Percentiles rank a stretch among this genome's conserved stretches.
Conservation (phyloP, 768 basidiomycete genomes). For the Cyclocybe aegerita region DNA sequence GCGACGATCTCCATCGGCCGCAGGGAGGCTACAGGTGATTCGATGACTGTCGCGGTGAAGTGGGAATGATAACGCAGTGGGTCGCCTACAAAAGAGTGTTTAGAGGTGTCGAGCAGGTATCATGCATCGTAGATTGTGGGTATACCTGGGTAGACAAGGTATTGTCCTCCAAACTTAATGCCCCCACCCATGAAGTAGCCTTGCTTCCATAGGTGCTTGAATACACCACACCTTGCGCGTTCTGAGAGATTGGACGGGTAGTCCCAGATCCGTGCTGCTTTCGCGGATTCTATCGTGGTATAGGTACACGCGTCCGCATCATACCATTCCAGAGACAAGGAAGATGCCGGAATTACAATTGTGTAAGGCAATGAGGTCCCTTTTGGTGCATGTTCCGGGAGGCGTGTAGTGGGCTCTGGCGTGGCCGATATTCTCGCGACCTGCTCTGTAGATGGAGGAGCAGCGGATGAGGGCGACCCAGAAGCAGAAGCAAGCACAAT, state of each 20-base stretch:
- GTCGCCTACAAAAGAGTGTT: constrained; percentile 62
- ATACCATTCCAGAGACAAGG: constrained; percentile 72
- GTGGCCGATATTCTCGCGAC: constrained; percentile 10
- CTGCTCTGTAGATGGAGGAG: not conserved
- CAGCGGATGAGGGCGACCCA: not conserved
- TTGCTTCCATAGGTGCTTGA: constrained; percentile 77
- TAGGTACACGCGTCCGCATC: constrained; percentile 35
- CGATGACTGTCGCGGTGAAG: constrained; percentile 82
- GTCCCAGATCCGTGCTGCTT: constrained; percentile 69
- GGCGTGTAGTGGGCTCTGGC: constrained; percentile 5
- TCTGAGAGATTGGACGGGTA: constrained; percentile 69
- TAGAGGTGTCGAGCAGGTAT: too few species aligned
- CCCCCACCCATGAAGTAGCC: constrained; percentile 89
- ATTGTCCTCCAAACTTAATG: constrained; percentile 94
- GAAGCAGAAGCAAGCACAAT: constrained; percentile 1
- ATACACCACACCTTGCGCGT: constrained; percentile 77
- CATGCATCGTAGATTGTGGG: constrained; percentile 24
- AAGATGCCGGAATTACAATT: constrained; percentile 66
- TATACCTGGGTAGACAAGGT: constrained; percentile 92
- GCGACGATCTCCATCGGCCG: constrained; percentile 94
- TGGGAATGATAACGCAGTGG: constrained; percentile 97
- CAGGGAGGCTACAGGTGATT: constrained; percentile 57
- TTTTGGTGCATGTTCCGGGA: constrained; percentile 4
- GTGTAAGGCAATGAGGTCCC: constrained; percentile 38
- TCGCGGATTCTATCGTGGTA: constrained; percentile 58